Percentiles rank a stretch among this genome's conserved stretches.
Conservation (phyloP, 257 asterid species). For the Linaria vulgaris region DNA sequence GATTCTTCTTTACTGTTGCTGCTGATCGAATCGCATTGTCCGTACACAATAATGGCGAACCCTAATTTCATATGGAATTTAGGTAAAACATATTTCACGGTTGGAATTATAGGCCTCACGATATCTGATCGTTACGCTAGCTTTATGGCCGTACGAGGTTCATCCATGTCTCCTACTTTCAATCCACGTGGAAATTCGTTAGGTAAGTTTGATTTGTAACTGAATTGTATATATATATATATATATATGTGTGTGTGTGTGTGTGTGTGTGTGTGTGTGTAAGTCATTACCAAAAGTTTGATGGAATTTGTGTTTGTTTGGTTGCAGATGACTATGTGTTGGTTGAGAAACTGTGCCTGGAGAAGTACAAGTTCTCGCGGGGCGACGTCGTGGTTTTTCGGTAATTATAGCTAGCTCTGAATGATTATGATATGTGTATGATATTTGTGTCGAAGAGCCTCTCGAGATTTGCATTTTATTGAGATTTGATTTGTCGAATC, state of each 20-base stretch:
- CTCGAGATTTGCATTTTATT: too few relatives aligned
- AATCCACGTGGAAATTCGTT: slow-evolving; percentile 56
- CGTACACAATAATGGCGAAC: too few relatives aligned
- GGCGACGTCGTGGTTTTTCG: slow-evolving; percentile 85
- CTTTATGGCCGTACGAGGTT: slow-evolving; percentile 69
- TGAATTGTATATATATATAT: too few relatives aligned
- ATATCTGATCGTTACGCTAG: slow-evolving; percentile 76
- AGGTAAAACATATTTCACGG: slow-evolving; percentile 53
- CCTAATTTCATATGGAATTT: slow-evolving; percentile 40
- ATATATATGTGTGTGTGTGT: too few relatives aligned
- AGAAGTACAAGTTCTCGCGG: slow-evolving; percentile 65
- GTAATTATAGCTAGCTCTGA: slow-evolving; percentile 36
- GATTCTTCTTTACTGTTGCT: too few relatives aligned
- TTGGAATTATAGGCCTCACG: slow-evolving; percentile 65
- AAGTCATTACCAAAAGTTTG: too few relatives aligned
- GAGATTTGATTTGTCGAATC: too few relatives aligned
- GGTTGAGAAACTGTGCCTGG: slow-evolving; percentile 80
- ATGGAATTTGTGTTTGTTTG: background rate
- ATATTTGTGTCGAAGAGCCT: too few relatives aligned
- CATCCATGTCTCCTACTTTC: slow-evolving; percentile 85
- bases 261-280: too few relatives aligned
- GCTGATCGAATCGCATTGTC: too few relatives aligned
- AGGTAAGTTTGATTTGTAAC: slow-evolving; percentile 38
- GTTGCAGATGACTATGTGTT: slow-evolving; percentile 70
- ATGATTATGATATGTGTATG: too few relatives aligned